These are phyloP conservation scores for Plasmodium blacklocki DNA, from an alignment of 169 alveolate species.

Conservation along the genomic window DNA sequence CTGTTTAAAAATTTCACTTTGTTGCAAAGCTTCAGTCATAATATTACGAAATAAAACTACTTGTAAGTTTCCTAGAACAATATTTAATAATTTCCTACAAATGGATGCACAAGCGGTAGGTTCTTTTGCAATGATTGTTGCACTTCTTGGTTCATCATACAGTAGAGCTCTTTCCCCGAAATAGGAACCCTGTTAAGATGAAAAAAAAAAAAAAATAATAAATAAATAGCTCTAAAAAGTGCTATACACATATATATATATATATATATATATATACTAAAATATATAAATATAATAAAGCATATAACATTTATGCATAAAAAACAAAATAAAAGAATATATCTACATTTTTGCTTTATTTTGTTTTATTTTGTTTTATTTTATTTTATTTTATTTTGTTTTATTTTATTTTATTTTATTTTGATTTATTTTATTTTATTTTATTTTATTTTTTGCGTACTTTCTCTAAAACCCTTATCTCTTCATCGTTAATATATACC, in stretches of 20 bases:
- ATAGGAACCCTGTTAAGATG: conserved; percentile 89
- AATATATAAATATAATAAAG: not conserved
- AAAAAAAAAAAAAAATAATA: conserved; percentile 19
- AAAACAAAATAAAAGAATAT: not conserved
- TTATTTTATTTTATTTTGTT: no score
- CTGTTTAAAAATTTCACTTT: conserved; percentile 88
- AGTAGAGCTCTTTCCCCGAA: conserved; percentile 95
- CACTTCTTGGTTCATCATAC: conserved; percentile 94
- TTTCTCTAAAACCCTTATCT: conserved; percentile 85
- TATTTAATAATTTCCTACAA: conserved; percentile 86
- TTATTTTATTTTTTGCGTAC: conserved; percentile 1
- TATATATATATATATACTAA: conserved; percentile 5
- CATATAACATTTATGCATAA: not conserved
- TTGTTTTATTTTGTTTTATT: no score
- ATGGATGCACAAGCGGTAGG: conserved; percentile 90
- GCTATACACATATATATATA: not conserved
- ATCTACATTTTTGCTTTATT: no score
- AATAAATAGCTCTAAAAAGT: not conserved
- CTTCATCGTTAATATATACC: conserved; percentile 87
- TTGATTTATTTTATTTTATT: no score
- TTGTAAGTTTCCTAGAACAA: conserved; percentile 90
- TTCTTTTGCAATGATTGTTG: conserved; percentile 92
- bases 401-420: no score
- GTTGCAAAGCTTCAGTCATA: conserved; percentile 89
- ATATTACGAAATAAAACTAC: conserved; percentile 90